Conservation (phyloP, 1,284 basidiomycete genomes). For the Volvariella volvacea region DNA sequence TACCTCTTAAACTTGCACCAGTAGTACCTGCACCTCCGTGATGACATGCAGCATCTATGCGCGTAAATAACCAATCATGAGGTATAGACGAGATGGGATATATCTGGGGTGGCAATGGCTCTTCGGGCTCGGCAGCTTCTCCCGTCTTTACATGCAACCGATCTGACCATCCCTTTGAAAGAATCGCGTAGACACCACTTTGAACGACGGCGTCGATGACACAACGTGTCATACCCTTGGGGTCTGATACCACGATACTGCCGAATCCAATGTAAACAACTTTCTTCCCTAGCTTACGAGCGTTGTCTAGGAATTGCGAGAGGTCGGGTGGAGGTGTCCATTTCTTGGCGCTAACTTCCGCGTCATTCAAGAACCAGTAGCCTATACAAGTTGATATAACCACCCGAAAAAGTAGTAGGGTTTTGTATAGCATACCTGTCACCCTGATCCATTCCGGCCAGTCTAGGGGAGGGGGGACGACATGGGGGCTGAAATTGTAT, state of each 20-base stretch:
- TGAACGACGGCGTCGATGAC: slow-evolving; percentile 84
- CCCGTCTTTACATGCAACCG: slow-evolving; percentile 66
- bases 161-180: slow-evolving; percentile 98
- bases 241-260: slow-evolving; percentile 96
- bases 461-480: slow-evolving; percentile 88
- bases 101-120: slow-evolving; percentile 70
- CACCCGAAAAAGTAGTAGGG: background rate
- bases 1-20: slow-evolving; percentile 86
- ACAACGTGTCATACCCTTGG: slow-evolving; percentile 83
- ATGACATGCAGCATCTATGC: slow-evolving; percentile 94
- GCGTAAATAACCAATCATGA: slow-evolving; percentile 94
- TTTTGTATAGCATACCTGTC: slow-evolving; percentile 51
- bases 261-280: slow-evolving; percentile 98
- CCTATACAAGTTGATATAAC: slow-evolving; percentile 36
- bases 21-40: slow-evolving; percentile 97
- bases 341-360: slow-evolving; percentile 79
- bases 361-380: slow-evolving; percentile 93
- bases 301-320: slow-evolving; percentile 75
- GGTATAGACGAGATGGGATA: slow-evolving; percentile 85
- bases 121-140: slow-evolving; percentile 55
- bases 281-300: slow-evolving; percentile 74
- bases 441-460: slow-evolving; percentile 99
- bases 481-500: slow-evolving; percentile 91
- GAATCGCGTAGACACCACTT: slow-evolving; percentile 83
- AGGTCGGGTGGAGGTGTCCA: slow-evolving; percentile 84